Evolutionary conservation across 83 land plant genomes (phyloP).

Genomic region (Larix sibirica): DNA sequence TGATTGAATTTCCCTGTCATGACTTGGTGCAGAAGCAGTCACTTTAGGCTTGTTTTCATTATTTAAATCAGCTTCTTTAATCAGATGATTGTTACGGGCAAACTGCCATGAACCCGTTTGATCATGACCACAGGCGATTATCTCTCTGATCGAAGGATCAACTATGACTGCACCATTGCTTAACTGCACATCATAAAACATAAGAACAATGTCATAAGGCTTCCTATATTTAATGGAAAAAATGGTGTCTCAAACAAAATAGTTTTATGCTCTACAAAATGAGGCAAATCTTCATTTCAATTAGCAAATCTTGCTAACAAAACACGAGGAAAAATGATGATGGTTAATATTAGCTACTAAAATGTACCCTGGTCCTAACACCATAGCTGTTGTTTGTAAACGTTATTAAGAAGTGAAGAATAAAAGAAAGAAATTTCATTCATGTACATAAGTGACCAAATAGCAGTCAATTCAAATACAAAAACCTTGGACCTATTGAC

Average conservation of each 20-base stretch:
- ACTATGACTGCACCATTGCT: constrained; percentile 27
- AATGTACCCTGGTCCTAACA: background rate
- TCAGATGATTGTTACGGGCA: background rate
- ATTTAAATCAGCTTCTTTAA: background rate
- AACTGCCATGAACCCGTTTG: constrained; percentile 26
- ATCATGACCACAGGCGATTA: constrained; percentile 61
- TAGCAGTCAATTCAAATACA: too few species aligned
- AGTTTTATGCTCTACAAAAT: background rate
- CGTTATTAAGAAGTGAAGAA: too few species aligned
- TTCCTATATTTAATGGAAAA: constrained; percentile 25
- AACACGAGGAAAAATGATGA: background rate
- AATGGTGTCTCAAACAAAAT: constrained; percentile 10
- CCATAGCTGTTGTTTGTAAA: too few species aligned
- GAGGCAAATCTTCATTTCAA: too few species aligned
- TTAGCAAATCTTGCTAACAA: background rate
- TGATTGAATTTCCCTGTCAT: background rate
- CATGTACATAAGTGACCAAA: too few species aligned
- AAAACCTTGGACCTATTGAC: too few species aligned
- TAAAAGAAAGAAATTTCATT: too few species aligned
- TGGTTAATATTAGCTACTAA: background rate
- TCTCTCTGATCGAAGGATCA: constrained; percentile 50
- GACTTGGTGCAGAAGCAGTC: background rate
- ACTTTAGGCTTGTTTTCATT: background rate
- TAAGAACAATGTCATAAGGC: too few species aligned
- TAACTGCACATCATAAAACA: constrained; percentile 56